Conservation (phyloP, 257 asterid species). For the Forsythia suspensa region DNA sequence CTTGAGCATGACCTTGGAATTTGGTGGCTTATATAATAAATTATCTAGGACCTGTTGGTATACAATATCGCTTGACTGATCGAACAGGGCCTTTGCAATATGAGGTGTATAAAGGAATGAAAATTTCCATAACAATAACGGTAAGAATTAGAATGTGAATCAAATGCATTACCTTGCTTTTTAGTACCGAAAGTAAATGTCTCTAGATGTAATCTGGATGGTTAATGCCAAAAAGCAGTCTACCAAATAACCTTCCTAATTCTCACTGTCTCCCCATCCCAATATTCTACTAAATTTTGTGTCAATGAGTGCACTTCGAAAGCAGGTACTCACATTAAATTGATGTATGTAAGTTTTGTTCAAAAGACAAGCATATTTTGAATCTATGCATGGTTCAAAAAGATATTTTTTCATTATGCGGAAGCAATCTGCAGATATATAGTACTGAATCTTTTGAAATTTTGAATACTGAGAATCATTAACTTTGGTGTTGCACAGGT, state of each 20-base stretch:
- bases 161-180: not conserved
- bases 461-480: constrained; percentile 1
- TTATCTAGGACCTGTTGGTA: not conserved
- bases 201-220: constrained; percentile 10
- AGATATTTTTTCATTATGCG: not conserved
- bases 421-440: constrained; percentile 8
- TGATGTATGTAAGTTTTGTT: constrained; percentile 3
- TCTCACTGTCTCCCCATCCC: not conserved
- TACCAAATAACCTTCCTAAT: not conserved
- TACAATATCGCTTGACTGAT: not conserved
- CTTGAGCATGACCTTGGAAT: not conserved
- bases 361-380: not conserved
- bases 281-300: not conserved
- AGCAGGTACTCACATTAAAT: not conserved
- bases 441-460: not conserved
- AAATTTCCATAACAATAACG: not conserved
- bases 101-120: not conserved
- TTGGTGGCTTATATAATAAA: not conserved
- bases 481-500: constrained; percentile 48
- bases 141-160: not conserved
- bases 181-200: not conserved
- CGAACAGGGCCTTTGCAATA: not conserved
- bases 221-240: not conserved
- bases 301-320: not conserved
- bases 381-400: not conserved